These are phyloP conservation scores for Fusarium cyanostomum DNA, from an alignment of 2,329 filamentous ascomycete genomes.

Conservation along the genomic window DNA sequence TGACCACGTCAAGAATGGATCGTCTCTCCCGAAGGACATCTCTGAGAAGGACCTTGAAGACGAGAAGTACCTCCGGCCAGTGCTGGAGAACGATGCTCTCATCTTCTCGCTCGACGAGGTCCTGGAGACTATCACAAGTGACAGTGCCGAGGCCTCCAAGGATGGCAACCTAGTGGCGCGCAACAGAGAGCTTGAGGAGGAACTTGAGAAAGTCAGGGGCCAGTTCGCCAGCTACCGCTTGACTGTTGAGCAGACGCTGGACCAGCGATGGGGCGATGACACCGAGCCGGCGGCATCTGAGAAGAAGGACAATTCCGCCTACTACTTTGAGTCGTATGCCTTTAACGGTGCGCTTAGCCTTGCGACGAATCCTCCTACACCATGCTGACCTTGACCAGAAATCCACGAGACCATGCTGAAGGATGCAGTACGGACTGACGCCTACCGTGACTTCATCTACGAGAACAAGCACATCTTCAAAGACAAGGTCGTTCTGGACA, in stretches of 20 bases:
- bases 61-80: conserved; percentile 83
- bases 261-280: conserved; percentile 70
- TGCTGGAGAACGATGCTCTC: conserved; percentile 88
- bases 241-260: conserved; percentile 72
- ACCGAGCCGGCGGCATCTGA: conserved; percentile 51
- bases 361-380: background rate
- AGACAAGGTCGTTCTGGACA: conserved; percentile 87
- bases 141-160: conserved; percentile 53
- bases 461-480: conserved; percentile 87
- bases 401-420: conserved; percentile 98
- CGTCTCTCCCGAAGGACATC: conserved; percentile 65
- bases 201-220: conserved; percentile 65
- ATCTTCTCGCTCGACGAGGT: conserved; percentile 86
- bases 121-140: conserved; percentile 56
- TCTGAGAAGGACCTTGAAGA: conserved; percentile 72
- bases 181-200: conserved; percentile 66
- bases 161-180: conserved; percentile 53
- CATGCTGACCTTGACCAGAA: conserved; percentile 56
- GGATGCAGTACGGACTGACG: conserved; percentile 85
- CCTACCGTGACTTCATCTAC: conserved; percentile 96
- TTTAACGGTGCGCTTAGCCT: conserved; percentile 60
- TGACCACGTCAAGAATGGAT: conserved; percentile 55
- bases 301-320: conserved; percentile 49
- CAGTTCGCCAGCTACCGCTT: conserved; percentile 73
- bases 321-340: conserved; percentile 71